Evolutionary conservation across 805 yeast species (phyloP), one percentile per base, ranked within the genome.

Genomic region (Starmerella ratchasimensis): DNA sequence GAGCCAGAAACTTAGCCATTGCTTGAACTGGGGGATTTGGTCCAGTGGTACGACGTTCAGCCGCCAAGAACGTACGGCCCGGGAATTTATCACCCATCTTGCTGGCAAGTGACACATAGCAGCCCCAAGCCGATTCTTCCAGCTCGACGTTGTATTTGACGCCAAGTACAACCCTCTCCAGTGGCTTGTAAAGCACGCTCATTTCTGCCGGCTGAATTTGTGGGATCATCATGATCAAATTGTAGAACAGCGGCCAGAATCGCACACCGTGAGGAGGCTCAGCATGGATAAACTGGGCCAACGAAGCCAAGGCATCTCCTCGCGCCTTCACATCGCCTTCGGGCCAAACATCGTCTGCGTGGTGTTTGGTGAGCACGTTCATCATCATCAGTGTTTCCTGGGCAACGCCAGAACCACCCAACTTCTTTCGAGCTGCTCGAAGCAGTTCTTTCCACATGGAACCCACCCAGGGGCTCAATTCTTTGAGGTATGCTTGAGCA

Each of bases 361-460:
- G 61, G 25, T 62, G 56, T 37, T 69, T 69, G 5, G 72, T 58
- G 7, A 70, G 50, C 3, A 54, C 42, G 32, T 68, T 70, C 52
- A 58, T 51, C 36, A 68, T 24, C 16, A 55, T 50, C 1, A 54
- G 31, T 4, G 54, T 25, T 22, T 57, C 59, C 6, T 53, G 43
- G 0, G 57, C 38, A 0, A 53, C 45, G 3, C 41, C 36, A 1
- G 48, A 27, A 9, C 46, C 48, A 5, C 43, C 47, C 5, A 35
- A 33, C 8, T 33, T 36, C 7, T 44, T 41, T 4, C 50, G 43
- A 7, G 52, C 49, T 1, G 52, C 51, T 22, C 52, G 29, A 35
- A 44, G 22, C 16, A 45, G 37, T 36, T 47, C 44, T 21, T 36
- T 36, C 46, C 51, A 47, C 1, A 51, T 28, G 3, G 11, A 17